These are phyloP conservation scores for Yamadazyma diospyri DNA, from an alignment of 1,139 yeast species.

Conservation along the genomic window DNA sequence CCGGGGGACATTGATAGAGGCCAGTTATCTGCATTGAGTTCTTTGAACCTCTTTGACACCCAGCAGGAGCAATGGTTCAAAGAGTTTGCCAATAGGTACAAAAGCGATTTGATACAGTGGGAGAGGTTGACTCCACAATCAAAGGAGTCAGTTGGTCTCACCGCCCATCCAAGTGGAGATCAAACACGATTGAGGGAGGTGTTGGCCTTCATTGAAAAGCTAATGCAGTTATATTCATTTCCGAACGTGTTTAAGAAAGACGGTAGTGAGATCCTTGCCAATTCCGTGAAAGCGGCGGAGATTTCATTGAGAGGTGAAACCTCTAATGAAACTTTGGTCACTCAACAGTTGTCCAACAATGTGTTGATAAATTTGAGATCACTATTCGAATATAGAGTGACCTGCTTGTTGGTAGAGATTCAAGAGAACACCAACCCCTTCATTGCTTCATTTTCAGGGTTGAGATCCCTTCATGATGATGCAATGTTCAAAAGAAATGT, in stretches of 20 bases:
- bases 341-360: slow-evolving; percentile 60
- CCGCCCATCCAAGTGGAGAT: slow-evolving; percentile 13
- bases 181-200: slow-evolving; percentile 28
- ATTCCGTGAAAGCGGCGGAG: slow-evolving; percentile 63
- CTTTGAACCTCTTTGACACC: slow-evolving; percentile 17
- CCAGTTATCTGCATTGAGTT: slow-evolving; percentile 11
- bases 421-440: slow-evolving; percentile 28
- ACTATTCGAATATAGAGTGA: slow-evolving; percentile 41
- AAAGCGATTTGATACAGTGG: slow-evolving; percentile 22
- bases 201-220: slow-evolving; percentile 35
- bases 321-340: slow-evolving; percentile 37
- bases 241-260: slow-evolving; percentile 40
- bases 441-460: slow-evolving; percentile 32
- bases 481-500: slow-evolving; percentile 28
- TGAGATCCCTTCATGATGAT: slow-evolving; percentile 23
- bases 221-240: slow-evolving; percentile 34
- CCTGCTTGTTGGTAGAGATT: slow-evolving; percentile 26
- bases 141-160: slow-evolving; percentile 23
- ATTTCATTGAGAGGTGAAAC: slow-evolving; percentile 60
- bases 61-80: slow-evolving; percentile 26
- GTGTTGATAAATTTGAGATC: slow-evolving; percentile 56
- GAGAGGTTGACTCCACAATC: slow-evolving; percentile 26
- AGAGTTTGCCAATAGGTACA: slow-evolving; percentile 19
- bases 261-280: slow-evolving; percentile 37
- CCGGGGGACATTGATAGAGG: slow-evolving; percentile 12